These are phyloP conservation scores for Cantharellus cinnabarinus DNA, from an alignment of 768 basidiomycete genomes.

Conservation along the genomic window DNA sequence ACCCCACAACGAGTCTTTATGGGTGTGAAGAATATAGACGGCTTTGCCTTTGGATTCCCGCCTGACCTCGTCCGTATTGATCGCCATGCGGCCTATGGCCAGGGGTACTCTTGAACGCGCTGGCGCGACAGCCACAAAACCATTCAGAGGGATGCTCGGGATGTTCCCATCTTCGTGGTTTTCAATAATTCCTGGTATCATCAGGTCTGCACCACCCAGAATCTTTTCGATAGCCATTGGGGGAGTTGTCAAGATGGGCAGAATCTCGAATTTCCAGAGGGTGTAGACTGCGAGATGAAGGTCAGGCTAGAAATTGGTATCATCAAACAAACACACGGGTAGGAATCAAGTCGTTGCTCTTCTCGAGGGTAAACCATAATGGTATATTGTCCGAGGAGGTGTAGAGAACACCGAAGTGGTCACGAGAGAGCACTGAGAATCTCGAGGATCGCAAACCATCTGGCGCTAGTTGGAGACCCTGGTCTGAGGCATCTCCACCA, in stretches of 20 bases:
- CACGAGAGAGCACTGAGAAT: too few species aligned
- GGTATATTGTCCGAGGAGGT: not conserved
- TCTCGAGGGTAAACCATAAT: not conserved
- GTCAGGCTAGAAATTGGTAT: not conserved
- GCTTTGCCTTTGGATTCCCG: slow-evolving; percentile 56
- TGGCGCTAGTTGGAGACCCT: not conserved
- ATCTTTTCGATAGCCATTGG: slow-evolving; percentile 49
- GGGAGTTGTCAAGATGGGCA: slow-evolving; percentile 56
- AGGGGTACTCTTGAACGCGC: slow-evolving; percentile 35
- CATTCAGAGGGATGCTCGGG: slow-evolving; percentile 13
- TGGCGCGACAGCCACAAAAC: slow-evolving; percentile 45
- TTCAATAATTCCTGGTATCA: slow-evolving; percentile 58
- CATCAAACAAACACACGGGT: not conserved
- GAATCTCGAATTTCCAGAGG: slow-evolving; percentile 51
- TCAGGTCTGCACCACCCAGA: slow-evolving; percentile 64
- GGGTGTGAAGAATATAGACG: slow-evolving; percentile 48
- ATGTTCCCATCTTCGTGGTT: slow-evolving; percentile 5
- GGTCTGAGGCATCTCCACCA: not conserved
- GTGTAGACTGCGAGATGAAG: slow-evolving; percentile 34
- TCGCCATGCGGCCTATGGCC: slow-evolving; percentile 56
- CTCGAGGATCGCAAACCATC: not conserved
- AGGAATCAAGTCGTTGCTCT: not conserved
- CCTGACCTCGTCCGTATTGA: slow-evolving; percentile 28
- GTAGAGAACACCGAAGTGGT: not conserved
- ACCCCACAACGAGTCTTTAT: slow-evolving; percentile 59